phyloP scores from a whole-genome alignment of 169 alveolate genomes.

The Besnoitia besnoiti region DNA sequence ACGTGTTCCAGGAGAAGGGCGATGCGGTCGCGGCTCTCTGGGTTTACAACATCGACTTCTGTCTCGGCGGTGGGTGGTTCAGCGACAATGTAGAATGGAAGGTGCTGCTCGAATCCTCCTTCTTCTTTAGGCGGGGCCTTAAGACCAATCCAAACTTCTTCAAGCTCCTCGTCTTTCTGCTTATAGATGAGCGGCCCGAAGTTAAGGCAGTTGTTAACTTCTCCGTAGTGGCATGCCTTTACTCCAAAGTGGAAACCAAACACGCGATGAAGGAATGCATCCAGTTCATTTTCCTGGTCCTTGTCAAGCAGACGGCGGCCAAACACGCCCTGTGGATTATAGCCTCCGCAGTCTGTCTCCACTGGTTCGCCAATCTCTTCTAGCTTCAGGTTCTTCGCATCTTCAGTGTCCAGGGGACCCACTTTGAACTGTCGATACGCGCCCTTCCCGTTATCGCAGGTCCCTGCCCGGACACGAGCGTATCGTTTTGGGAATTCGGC shows the following conservation, averaged over 20 bases:
- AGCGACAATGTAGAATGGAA: conserved; percentile 50
- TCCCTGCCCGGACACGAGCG: conserved; percentile 78
- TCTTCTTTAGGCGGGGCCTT: conserved; percentile 42
- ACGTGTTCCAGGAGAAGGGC: conserved; percentile 49
- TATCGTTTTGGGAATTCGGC: conserved; percentile 72
- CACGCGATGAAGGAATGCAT: conserved; percentile 21
- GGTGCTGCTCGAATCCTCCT: neutral
- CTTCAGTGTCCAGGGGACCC: conserved; percentile 72
- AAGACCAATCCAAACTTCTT: conserved; percentile 73
- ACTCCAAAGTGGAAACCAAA: conserved; percentile 60
- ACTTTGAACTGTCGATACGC: conserved; percentile 74
- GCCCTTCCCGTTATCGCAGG: conserved; percentile 73
- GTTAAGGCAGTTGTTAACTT: conserved; percentile 37
- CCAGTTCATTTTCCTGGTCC: conserved; percentile 53
- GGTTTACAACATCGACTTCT: conserved; percentile 4
- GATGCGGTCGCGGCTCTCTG: conserved; percentile 41
- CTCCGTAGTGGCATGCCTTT: conserved; percentile 49
- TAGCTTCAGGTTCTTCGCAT: conserved; percentile 61
- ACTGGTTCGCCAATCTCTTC: conserved; percentile 67
- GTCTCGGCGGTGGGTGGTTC: conserved; percentile 35
- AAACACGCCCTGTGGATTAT: conserved; percentile 77
- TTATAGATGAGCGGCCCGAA: conserved; percentile 67
- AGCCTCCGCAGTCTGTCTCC: conserved; percentile 78
- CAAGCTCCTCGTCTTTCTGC: conserved; percentile 45
- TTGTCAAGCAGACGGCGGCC: conserved; percentile 73